Evolutionary conservation across 139 green algal species (phyloP).

Genomic region (Desmodesmus armatus): DNA sequence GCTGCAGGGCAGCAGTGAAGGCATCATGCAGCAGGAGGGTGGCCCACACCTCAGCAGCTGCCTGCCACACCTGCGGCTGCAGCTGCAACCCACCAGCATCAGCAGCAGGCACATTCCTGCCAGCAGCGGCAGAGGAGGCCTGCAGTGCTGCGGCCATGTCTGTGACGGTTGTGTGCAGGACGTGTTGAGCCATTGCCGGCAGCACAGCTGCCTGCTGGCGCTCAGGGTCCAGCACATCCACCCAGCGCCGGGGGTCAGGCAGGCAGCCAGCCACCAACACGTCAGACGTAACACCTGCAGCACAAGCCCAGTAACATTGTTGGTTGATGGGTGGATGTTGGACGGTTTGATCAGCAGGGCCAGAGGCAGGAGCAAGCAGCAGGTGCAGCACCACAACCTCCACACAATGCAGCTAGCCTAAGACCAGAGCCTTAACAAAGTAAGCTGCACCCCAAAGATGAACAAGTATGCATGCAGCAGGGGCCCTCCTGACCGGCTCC

Average conservation of each 20-base stretch:
- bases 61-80: neutral
- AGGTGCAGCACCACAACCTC: too few species aligned
- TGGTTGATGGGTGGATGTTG: too few species aligned
- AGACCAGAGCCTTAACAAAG: too few species aligned
- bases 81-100: constrained; percentile 12
- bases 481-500: neutral
- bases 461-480: too few species aligned
- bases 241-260: constrained; percentile 17
- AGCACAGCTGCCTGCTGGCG: neutral
- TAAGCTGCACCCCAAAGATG: too few species aligned
- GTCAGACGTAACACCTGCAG: constrained; percentile 30
- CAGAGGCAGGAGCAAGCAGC: too few species aligned
- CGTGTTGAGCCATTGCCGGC: neutral
- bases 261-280: constrained; percentile 33
- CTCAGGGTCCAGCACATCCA: neutral
- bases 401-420: too few species aligned
- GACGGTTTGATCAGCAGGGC: too few species aligned
- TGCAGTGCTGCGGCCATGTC: constrained; percentile 17
- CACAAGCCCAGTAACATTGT: too few species aligned
- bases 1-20: neutral
- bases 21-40: neutral
- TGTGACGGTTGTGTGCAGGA: constrained; percentile 7
- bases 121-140: neutral
- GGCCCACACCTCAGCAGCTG: constrained; percentile 7
- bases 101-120: neutral